Evolutionary conservation across 2,329 filamentous ascomycete genomes (phyloP).

Genomic region (Aspergillus sp.): DNA sequence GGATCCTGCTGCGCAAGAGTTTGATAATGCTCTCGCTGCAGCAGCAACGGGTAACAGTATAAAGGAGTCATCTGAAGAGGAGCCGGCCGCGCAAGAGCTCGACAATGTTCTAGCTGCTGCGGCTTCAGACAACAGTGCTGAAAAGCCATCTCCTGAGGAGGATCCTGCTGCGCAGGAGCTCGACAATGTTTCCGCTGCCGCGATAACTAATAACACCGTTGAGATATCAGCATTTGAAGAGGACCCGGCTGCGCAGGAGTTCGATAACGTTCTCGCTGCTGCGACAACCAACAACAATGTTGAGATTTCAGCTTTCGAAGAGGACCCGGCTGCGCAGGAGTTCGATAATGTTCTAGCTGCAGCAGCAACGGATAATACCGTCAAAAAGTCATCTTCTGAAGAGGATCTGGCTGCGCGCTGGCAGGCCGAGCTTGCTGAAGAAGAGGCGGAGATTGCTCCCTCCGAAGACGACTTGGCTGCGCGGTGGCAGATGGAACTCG

Average conservation of each 20-base stretch:
- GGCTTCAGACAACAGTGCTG: no score
- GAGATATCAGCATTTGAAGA: constrained; percentile 44
- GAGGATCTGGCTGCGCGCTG: constrained; percentile 78
- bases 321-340: constrained; percentile 30
- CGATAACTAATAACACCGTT: constrained; percentile 21
- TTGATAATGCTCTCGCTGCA: constrained; percentile 19
- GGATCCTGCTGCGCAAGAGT: constrained; percentile 32
- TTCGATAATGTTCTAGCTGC: constrained; percentile 28
- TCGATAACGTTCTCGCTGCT: constrained; percentile 27
- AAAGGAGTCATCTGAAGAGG: constrained; percentile 18
- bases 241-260: constrained; percentile 65
- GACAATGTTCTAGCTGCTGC: no score
- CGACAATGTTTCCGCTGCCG: constrained; percentile 20
- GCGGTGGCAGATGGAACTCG: constrained; percentile 58
- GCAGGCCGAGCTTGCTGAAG: constrained; percentile 67
- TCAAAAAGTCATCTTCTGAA: constrained; percentile 33
- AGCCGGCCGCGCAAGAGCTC: no score
- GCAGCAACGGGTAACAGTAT: constrained; percentile 20
- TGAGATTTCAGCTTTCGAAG: neutral
- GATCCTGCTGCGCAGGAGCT: constrained; percentile 31
- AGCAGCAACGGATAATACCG: constrained; percentile 19
- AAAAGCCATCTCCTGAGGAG: constrained; percentile 13
- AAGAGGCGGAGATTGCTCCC: constrained; percentile 51
- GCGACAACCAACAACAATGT: neutral
- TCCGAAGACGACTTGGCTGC: constrained; percentile 69